Base-by-base conservation (phyloP, 768 basidiomycete species). In the Serendipita sp. region DNA sequence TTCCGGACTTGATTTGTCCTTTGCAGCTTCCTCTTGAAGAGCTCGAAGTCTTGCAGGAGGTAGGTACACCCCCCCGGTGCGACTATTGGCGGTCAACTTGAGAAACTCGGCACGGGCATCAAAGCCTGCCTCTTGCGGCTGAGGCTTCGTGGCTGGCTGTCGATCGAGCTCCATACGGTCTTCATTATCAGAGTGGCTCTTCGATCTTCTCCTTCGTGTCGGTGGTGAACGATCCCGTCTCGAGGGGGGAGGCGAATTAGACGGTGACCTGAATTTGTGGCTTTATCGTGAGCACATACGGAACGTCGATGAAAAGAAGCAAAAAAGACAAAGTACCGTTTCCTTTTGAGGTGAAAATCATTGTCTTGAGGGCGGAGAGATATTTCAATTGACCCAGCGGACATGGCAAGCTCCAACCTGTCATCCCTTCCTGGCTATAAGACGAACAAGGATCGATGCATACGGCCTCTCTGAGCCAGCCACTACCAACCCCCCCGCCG, bases 41-140 rank as follows among this genome's bases (percentile, higher is more conserved):
- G 92, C 93, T 52, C 93, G 82, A 44, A 98, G 78, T 30, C 94
- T 83, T 44, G 92, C 94, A 13, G 96, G 96, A 1, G 96, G 96
- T 73, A 99, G 85, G 73, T 99, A 99, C 11, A 96, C 91, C 34
- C 96, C 96, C 11, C 95, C 96, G 18, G 89, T 89, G 34, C 87
- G 84, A 16, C 89, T 84, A 46, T 71, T 68, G 44, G 80, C 82
- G 1, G 88, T 72, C 66, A 95, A 79, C 75, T 95, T 95, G 3
- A 89, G 84, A 71, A 95, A 94, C 73, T 96, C 94, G 30, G 90
- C 91, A 68, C 84, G 79, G 16, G 86, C 83, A 69, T 91, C 88
- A 63, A 82, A 83, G 62, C 63, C 70, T 38, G 67, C 66, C 54
- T 70, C 28, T 68, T 69, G 65, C 52, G 44, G 30, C 16, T 32